Evolutionary conservation across 345 rosid species (phyloP).

Genomic region (Triadica sebifera): DNA sequence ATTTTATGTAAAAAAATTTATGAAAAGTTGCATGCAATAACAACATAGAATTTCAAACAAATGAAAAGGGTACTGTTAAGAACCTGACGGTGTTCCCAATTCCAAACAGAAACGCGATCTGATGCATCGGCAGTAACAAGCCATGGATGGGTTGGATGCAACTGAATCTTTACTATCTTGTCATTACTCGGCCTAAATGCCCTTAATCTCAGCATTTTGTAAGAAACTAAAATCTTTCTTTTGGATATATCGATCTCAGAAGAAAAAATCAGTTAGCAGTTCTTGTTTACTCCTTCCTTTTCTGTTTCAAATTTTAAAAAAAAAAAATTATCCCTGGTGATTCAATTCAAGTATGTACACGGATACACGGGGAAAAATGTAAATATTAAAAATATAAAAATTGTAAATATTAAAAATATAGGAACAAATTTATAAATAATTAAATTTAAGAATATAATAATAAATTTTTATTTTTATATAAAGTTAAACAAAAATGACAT

Average conservation of each 20-base stretch:
- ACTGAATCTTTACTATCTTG: conserved; percentile 89
- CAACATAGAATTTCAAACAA: neutral
- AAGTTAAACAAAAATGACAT: too few relatives aligned
- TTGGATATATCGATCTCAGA: neutral
- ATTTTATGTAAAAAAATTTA: neutral
- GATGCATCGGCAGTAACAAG: conserved; percentile 93
- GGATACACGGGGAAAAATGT: too few relatives aligned
- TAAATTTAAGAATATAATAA: too few relatives aligned
- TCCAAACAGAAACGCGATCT: conserved; percentile 98
- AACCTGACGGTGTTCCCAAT: conserved; percentile 99
- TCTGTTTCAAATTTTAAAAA: too few relatives aligned
- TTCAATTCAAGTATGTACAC: too few relatives aligned
- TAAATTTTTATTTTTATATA: too few relatives aligned
- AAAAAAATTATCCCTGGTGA: too few relatives aligned
- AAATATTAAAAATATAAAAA: too few relatives aligned
- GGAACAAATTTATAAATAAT: too few relatives aligned
- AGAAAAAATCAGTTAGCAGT: too few relatives aligned
- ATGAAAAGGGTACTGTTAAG: neutral
- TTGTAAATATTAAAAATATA: too few relatives aligned
- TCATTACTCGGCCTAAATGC: conserved; percentile 81
- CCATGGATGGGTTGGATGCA: conserved; percentile 99
- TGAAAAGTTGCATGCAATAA: neutral
- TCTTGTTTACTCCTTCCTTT: too few relatives aligned
- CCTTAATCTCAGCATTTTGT: conserved; percentile 74
- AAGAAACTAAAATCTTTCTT: neutral